Evolutionary conservation across 1,284 basidiomycete species (phyloP).

Genomic region (Apiotrichum montevideense): DNA sequence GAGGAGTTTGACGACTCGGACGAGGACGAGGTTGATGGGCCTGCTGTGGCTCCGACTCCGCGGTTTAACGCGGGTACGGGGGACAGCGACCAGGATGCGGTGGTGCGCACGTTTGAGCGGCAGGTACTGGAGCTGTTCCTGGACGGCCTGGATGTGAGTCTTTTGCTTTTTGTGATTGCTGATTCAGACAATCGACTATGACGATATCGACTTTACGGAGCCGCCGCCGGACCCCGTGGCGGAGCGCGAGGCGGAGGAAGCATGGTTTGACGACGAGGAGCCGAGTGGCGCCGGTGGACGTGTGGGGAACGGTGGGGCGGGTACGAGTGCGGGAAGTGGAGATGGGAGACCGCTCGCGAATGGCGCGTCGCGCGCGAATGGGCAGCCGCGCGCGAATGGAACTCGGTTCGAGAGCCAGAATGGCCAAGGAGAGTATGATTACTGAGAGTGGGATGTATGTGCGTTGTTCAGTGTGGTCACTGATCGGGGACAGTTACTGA

Average conservation of each 20-base stretch:
- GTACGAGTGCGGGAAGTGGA: not conserved
- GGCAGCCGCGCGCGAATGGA: constrained; percentile 7
- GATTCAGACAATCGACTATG: constrained; percentile 40
- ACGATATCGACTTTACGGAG: constrained; percentile 38
- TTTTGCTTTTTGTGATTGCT: not conserved
- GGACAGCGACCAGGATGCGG: constrained; percentile 30
- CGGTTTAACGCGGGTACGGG: constrained; percentile 2
- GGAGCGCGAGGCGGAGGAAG: constrained; percentile 34
- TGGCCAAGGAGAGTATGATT: constrained; percentile 45
- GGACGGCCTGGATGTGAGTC: constrained; percentile 45
- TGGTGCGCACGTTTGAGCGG: constrained; percentile 35
- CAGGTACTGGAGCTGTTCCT: constrained; percentile 42
- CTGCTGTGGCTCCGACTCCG: constrained; percentile 49
- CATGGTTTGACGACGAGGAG: constrained; percentile 44
- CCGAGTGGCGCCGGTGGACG: not conserved
- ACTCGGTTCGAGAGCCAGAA: constrained; percentile 22
- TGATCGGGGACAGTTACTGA: no score
- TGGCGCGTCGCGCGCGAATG: not conserved
- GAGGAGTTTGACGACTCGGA: constrained; percentile 43
- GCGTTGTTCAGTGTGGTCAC: no score
- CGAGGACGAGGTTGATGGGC: constrained; percentile 49
- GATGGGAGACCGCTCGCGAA: not conserved
- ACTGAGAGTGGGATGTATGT: constrained; percentile 15
- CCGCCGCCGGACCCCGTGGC: constrained; percentile 31
- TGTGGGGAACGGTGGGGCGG: no score